A percentile compares a stretch with the other conserved stretches of the same genome.
Conservation (phyloP, 2,329 filamentous ascomycete genomes). For the Alternaria ethzedia region DNA sequence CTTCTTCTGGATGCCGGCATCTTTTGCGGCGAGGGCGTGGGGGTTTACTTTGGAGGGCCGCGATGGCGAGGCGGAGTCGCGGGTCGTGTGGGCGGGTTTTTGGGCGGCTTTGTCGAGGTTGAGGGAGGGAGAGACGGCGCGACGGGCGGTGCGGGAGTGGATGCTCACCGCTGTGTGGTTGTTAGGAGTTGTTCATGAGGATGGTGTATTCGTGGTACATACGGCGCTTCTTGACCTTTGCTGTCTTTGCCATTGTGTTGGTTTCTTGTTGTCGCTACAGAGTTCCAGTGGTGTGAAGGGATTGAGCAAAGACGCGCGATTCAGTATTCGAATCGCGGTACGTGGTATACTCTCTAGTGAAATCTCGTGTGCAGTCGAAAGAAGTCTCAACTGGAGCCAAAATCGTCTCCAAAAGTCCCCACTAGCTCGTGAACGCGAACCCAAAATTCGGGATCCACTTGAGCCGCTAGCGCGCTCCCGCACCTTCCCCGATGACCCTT, state of each 20-base stretch:
- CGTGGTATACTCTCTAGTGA: neutral
- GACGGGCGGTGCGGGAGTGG: constrained; percentile 76
- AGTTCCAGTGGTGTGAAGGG: neutral
- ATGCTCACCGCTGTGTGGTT: constrained; percentile 62
- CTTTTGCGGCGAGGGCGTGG: constrained; percentile 72
- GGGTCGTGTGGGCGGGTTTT: constrained; percentile 45
- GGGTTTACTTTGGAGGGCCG: constrained; percentile 35
- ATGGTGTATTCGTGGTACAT: constrained; percentile 1
- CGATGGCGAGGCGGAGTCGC: constrained; percentile 35
- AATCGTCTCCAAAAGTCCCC: constrained; percentile 18
- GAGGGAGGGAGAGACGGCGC: constrained; percentile 73
- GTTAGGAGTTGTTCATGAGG: constrained; percentile 14
- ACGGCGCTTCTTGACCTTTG: constrained; percentile 56
- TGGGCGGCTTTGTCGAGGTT: constrained; percentile 75
- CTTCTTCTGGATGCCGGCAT: constrained; percentile 76
- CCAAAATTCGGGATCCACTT: constrained; percentile 20
- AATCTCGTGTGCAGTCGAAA: neutral
- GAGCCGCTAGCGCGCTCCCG: constrained; percentile 17
- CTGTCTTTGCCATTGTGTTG: constrained; percentile 52
- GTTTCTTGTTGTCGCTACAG: neutral
- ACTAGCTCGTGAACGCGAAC: constrained; percentile 10
- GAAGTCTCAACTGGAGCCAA: neutral
- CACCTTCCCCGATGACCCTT: constrained; percentile 16
- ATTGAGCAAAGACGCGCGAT: neutral
- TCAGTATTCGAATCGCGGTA: neutral